These are phyloP conservation scores for Mayamaea pseudoterrestris DNA, from an alignment of 108 stramenopile genomes.

Conservation along the genomic window DNA sequence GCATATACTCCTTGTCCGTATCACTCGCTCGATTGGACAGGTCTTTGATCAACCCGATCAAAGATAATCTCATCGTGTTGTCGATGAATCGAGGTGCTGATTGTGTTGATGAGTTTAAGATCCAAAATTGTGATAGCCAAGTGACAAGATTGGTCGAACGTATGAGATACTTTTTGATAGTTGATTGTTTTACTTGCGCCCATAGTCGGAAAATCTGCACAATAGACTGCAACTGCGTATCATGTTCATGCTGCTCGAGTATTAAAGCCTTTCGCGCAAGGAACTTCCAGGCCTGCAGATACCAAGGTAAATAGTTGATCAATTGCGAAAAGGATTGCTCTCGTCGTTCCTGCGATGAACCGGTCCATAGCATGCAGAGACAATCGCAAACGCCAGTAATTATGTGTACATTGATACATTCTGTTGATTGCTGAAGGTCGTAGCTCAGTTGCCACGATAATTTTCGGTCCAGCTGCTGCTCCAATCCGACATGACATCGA, in stretches of 20 bases:
- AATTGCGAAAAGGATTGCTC: background rate
- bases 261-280: background rate
- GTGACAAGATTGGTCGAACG: background rate
- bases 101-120: background rate
- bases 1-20: background rate
- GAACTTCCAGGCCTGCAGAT: background rate
- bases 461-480: background rate
- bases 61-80: no score
- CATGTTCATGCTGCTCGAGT: background rate
- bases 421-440: background rate
- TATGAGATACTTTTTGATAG: background rate
- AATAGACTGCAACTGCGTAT: background rate
- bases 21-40: background rate
- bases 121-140: no score
- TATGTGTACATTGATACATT: background rate
- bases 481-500: no score
- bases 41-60: background rate
- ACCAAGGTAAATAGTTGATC: background rate
- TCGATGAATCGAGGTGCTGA: background rate
- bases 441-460: background rate
- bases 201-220: constrained; percentile 1
- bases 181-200: background rate
- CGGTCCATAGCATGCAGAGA: background rate
- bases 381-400: background rate
- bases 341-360: background rate